Conservation (phyloP, 352 stramenopile genomes). For the Globisporangium nodosum region DNA sequence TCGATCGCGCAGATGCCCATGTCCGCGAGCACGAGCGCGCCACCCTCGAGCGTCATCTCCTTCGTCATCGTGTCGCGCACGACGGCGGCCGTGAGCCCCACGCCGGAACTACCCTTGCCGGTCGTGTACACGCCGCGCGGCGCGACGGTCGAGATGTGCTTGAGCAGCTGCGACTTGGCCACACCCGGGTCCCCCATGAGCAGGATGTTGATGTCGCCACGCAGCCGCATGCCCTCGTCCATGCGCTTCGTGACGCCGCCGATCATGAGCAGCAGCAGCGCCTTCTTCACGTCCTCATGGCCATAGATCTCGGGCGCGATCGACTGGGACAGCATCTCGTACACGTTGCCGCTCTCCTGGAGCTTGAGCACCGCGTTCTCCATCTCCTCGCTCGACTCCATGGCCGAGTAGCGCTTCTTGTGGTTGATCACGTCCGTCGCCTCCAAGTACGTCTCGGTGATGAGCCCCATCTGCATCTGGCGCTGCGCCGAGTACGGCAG, state of each 20-base stretch:
- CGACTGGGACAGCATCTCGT: conserved; percentile 91
- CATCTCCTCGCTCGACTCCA: conserved; percentile 83
- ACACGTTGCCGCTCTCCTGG: conserved; percentile 78
- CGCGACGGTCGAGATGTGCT: conserved; percentile 96
- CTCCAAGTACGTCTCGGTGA: conserved; percentile 97
- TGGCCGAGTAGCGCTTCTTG: conserved; percentile 97
- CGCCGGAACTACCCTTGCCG: conserved; percentile 97
- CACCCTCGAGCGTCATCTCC: conserved; percentile 91
- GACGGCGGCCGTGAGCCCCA: conserved; percentile 97
- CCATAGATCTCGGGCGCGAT: conserved; percentile 99
- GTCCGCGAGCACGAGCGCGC: conserved; percentile 98
- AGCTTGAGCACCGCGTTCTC: conserved; percentile 66
- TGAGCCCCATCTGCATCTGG: conserved; percentile 96
- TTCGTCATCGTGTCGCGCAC: conserved; percentile 94
- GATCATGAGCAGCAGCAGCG: conserved; percentile 96
- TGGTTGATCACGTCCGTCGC: conserved; percentile 94
- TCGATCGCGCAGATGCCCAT: conserved; percentile 98
- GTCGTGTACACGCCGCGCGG: conserved; percentile 99
- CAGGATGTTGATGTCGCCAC: conserved; percentile 98
- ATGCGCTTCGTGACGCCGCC: conserved; percentile 88
- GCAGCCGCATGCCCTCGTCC: conserved; percentile 94
- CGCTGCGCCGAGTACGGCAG: conserved; percentile 89
- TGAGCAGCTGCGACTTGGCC: conserved; percentile 99
- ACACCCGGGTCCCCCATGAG: conserved; percentile 98
- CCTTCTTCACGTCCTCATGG: conserved; percentile 99